Conservation (phyloP, 1,139 yeast species). For the Pichia sp. region DNA sequence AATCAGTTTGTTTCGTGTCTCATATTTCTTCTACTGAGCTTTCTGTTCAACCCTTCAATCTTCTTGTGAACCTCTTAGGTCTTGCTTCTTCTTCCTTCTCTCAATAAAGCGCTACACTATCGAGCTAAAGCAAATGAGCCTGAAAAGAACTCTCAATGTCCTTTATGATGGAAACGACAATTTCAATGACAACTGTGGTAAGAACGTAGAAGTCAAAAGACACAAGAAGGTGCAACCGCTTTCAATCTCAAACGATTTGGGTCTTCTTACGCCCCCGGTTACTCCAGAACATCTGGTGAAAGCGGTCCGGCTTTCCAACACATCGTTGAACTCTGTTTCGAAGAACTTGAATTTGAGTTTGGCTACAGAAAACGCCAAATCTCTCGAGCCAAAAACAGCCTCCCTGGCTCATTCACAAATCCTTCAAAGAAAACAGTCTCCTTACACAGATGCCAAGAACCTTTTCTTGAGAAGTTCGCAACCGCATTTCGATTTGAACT, state of each 20-base stretch:
- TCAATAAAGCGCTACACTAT: neutral
- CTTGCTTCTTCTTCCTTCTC: neutral
- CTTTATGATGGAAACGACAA: conserved; percentile 3
- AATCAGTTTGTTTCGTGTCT: neutral
- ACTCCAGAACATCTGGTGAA: conserved; percentile 36
- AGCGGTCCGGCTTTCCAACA: conserved; percentile 19
- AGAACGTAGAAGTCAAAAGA: neutral
- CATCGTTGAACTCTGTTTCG: conserved; percentile 4
- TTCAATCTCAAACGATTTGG: conserved; percentile 13
- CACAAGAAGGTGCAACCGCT: neutral
- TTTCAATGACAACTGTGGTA: neutral
- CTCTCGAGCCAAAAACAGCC: neutral
- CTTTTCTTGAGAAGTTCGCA: conserved; percentile 27
- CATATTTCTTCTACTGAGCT: neutral
- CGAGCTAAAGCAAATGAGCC: neutral
- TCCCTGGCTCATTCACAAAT: neutral
- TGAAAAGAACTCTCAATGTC: conserved; percentile 3
- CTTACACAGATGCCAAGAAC: conserved; percentile 28
- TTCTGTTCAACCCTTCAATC: neutral
- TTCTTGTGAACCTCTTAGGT: neutral
- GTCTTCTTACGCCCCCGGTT: conserved; percentile 35
- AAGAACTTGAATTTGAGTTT: conserved; percentile 17
- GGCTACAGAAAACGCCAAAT: neutral
- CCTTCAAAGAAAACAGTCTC: conserved; percentile 16
- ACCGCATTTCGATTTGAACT: conserved; percentile 13